phyloP scores from a whole-genome alignment of 2,329 filamentous ascomycete genomes.

The Ophiobolus disseminans region DNA sequence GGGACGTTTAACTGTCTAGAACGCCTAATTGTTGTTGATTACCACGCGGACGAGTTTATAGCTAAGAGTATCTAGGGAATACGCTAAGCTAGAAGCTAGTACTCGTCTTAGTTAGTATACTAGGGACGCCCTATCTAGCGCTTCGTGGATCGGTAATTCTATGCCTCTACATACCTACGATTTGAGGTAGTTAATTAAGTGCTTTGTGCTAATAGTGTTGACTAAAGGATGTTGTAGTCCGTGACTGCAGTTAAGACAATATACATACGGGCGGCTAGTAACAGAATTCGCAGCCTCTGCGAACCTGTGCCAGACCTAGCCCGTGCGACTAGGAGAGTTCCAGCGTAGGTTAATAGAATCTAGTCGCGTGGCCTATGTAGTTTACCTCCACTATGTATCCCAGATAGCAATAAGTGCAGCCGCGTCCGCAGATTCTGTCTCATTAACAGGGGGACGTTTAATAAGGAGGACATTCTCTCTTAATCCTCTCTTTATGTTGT shows the following conservation, averaged over 20 bases:
- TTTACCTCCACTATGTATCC: not conserved
- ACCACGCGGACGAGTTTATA: constrained; percentile 9
- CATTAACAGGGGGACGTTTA: too few relatives aligned
- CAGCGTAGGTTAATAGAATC: not conserved
- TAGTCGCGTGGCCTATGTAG: not conserved
- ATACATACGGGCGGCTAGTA: constrained; percentile 1
- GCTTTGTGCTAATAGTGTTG: constrained; percentile 2
- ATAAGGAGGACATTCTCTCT: too few relatives aligned
- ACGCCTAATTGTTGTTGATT: constrained; percentile 11
- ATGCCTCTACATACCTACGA: not conserved
- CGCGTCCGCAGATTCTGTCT: too few relatives aligned
- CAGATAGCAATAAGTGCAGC: too few relatives aligned
- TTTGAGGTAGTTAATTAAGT: not conserved
- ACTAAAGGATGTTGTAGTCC: not conserved
- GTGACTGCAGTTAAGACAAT: not conserved
- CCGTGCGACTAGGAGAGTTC: not conserved
- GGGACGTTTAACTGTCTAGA: constrained; percentile 1
- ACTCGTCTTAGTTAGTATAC: not conserved
- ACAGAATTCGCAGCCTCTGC: not conserved
- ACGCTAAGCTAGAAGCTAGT: constrained; percentile 1
- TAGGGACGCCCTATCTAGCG: not conserved
- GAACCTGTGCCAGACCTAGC: constrained; percentile 1
- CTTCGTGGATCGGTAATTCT: not conserved
- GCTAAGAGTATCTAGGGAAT: too few relatives aligned
- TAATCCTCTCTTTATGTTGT: too few relatives aligned